A percentile compares a stretch with the other conserved stretches of the same genome.
Conservation (phyloP, 495 filamentous ascomycete genomes). For the Elaphomyces granulatus region DNA sequence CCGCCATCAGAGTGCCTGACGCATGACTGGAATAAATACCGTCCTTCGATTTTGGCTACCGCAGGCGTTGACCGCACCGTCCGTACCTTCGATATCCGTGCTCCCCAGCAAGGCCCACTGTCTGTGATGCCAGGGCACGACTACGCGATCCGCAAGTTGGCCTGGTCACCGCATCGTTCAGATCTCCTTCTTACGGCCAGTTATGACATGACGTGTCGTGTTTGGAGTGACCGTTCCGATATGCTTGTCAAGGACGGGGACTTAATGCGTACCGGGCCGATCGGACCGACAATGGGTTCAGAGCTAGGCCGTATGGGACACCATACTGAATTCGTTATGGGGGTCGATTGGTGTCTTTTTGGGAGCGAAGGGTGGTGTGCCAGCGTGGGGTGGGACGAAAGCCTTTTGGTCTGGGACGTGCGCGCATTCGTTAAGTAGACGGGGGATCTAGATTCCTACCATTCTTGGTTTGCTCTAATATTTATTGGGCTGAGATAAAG, state of each 20-base stretch:
- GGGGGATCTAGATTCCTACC: too few species aligned
- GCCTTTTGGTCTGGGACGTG: constrained; percentile 83
- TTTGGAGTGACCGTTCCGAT: constrained; percentile 62
- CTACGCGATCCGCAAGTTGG: constrained; percentile 70
- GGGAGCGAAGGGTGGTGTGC: constrained; percentile 92
- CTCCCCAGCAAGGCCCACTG: constrained; percentile 52
- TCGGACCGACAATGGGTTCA: constrained; percentile 35
- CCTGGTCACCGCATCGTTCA: constrained; percentile 83
- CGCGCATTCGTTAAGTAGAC: constrained; percentile 41
- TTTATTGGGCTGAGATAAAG: too few species aligned
- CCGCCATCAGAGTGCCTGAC: constrained; percentile 71
- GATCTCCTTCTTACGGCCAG: constrained; percentile 76
- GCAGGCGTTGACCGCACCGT: constrained; percentile 82
- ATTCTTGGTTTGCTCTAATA: too few species aligned
- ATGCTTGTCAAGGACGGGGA: constrained; percentile 35
- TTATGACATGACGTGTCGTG: constrained; percentile 93
- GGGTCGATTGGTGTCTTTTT: constrained; percentile 96
- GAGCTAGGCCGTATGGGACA: constrained; percentile 78
- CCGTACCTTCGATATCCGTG: constrained; percentile 77
- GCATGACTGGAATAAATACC: constrained; percentile 99
- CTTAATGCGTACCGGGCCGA: constrained; percentile 25
- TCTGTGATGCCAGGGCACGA: constrained; percentile 67
- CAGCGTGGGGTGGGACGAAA: constrained; percentile 85
- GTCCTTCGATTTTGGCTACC: constrained; percentile 63
- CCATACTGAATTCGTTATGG: constrained; percentile 95